Evolutionary conservation across 306 rosid species (phyloP).

Genomic region (Senna tora): DNA sequence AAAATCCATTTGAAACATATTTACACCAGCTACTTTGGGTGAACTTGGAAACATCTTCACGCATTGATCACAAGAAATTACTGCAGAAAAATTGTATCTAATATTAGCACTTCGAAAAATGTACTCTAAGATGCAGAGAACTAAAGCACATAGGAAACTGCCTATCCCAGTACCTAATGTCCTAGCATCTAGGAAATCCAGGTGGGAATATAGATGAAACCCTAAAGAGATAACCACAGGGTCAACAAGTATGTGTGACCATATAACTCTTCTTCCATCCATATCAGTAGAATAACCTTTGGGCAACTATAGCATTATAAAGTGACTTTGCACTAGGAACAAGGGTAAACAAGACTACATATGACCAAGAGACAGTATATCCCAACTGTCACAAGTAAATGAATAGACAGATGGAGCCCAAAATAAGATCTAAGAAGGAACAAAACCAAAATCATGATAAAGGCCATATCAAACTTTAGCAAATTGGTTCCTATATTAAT

Average conservation of each 20-base stretch:
- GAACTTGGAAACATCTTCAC: constrained; percentile 48
- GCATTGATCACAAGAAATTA: constrained; percentile 48
- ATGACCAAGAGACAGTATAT: neutral
- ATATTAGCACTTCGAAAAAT: constrained; percentile 18
- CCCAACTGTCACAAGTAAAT: constrained; percentile 2
- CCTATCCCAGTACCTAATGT: constrained; percentile 38
- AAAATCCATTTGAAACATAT: constrained; percentile 42
- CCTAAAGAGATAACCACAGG: constrained; percentile 21
- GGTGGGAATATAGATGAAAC: constrained; percentile 22
- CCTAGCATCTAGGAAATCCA: constrained; percentile 36
- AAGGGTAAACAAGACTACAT: constrained; percentile 18
- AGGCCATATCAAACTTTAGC: neutral
- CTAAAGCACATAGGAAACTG: constrained; percentile 45
- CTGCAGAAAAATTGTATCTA: constrained; percentile 62
- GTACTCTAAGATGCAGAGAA: constrained; percentile 40
- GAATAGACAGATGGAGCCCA: neutral
- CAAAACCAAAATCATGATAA: constrained; percentile 21
- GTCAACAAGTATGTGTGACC: constrained; percentile 33
- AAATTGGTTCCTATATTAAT: constrained; percentile 4
- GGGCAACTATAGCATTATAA: neutral
- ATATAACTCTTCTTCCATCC: constrained; percentile 21
- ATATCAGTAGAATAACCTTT: constrained; percentile 9
- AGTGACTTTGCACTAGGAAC: constrained; percentile 20
- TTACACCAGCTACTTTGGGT: constrained; percentile 51
- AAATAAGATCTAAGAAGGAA: neutral